A percentile compares a stretch with the other conserved stretches of the same genome.
These are phyloP conservation scores for Aspergillus sp. DNA, from an alignment of 2,329 filamentous ascomycete genomes.

Conservation along the genomic window DNA sequence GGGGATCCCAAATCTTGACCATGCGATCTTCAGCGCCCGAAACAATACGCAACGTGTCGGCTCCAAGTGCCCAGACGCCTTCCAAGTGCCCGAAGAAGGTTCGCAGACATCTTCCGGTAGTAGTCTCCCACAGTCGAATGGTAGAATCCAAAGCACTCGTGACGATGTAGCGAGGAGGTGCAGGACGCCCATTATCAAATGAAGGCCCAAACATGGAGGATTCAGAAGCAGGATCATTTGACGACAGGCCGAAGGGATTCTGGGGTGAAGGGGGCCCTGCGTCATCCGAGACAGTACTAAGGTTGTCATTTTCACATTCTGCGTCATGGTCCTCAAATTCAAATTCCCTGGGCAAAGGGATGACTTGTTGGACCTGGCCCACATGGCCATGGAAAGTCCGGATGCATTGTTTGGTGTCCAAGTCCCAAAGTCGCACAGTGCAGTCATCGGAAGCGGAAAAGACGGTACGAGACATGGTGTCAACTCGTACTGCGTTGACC, in stretches of 20 bases:
- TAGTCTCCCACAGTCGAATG: conserved; percentile 88
- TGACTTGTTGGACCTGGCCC: conserved; percentile 89
- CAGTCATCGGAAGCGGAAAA: conserved; percentile 94
- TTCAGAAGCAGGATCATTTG: conserved; percentile 33
- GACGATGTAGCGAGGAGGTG: conserved; percentile 86
- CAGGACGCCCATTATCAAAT: conserved; percentile 65
- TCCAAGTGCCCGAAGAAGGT: conserved; percentile 97
- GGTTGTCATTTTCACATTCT: conserved; percentile 57
- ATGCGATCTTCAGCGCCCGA: conserved; percentile 90
- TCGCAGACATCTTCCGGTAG: conserved; percentile 75
- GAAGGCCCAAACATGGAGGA: conserved; percentile 59
- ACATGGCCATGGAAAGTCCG: conserved; percentile 81
- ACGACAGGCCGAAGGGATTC: conserved; percentile 24
- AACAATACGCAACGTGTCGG: conserved; percentile 83
- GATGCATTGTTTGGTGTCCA: conserved; percentile 79
- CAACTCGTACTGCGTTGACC: conserved; percentile 94
- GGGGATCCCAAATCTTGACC: conserved; percentile 94
- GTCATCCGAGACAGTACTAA: conserved; percentile 36
- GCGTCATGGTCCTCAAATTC: conserved; percentile 74
- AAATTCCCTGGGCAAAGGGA: conserved; percentile 81
- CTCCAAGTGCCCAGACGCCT: conserved; percentile 89
- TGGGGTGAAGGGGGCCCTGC: conserved; percentile 24
- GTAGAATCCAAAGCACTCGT: conserved; percentile 90
- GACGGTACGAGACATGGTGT: conserved; percentile 76
- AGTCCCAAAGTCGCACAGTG: conserved; percentile 87